phyloP scores from a whole-genome alignment of 1,284 basidiomycete species.

The Tranzscheliella williamsii region DNA sequence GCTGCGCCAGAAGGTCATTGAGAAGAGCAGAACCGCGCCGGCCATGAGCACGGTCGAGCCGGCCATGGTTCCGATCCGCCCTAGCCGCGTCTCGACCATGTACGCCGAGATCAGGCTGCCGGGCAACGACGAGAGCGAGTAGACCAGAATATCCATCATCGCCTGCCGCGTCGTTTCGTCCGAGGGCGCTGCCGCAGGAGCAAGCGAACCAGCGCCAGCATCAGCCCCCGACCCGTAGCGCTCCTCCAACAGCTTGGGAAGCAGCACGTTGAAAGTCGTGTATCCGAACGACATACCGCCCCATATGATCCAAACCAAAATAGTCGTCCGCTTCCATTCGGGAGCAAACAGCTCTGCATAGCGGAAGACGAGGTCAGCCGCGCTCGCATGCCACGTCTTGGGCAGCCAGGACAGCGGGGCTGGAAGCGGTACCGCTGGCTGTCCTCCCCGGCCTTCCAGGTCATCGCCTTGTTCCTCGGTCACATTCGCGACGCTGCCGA shows the following conservation, averaged over 20 bases:
- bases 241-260: conserved; percentile 75
- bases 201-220: background rate
- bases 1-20: conserved; percentile 12
- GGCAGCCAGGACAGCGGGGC: conserved; percentile 23
- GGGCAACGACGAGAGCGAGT: conserved; percentile 49
- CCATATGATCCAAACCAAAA: conserved; percentile 65
- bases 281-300: conserved; percentile 67
- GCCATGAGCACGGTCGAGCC: conserved; percentile 40
- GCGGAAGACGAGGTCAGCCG: conserved; percentile 65
- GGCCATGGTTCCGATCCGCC: conserved; percentile 71
- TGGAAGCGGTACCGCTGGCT: conserved; percentile 4
- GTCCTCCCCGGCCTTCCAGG: background rate
- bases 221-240: conserved; percentile 6
- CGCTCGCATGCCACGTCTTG: conserved; percentile 18
- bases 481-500: too few species aligned
- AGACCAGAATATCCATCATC: conserved; percentile 45
- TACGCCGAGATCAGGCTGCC: conserved; percentile 77
- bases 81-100: conserved; percentile 78
- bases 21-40: conserved; percentile 39
- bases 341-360: conserved; percentile 76
- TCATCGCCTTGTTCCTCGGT: background rate
- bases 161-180: conserved; percentile 23
- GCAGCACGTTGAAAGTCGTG: conserved; percentile 95
- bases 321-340: conserved; percentile 79
- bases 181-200: conserved; percentile 3